Evolutionary conservation across 2,329 filamentous ascomycete species (phyloP).

Genomic region (Pseudofabraea citricarpa): DNA sequence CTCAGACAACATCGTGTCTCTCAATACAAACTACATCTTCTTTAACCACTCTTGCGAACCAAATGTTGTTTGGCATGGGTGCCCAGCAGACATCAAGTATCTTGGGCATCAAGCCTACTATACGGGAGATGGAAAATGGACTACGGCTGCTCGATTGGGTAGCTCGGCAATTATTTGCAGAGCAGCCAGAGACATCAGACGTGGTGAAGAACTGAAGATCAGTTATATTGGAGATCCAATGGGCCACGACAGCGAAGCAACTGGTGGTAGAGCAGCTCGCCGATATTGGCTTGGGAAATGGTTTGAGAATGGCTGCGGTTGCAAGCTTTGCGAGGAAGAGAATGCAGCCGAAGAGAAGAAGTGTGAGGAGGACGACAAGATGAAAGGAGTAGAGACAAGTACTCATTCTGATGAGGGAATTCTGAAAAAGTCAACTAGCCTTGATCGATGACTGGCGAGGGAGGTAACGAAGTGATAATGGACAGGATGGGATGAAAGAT

Average conservation of each 20-base stretch:
- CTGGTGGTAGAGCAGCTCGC: conserved; percentile 4
- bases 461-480: too few species aligned
- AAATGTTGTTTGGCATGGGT: conserved; percentile 21
- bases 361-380: background rate
- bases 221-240: conserved; percentile 20
- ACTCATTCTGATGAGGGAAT: background rate
- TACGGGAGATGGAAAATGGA: conserved; percentile 1
- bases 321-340: conserved; percentile 17
- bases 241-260: conserved; percentile 1
- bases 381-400: background rate
- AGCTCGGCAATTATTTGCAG: conserved; percentile 14
- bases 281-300: conserved; percentile 18
- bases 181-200: conserved; percentile 16
- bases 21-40: conserved; percentile 23
- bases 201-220: conserved; percentile 24
- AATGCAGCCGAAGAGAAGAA: conserved; percentile 2
- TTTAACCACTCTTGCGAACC: conserved; percentile 24
- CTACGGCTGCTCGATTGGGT: conserved; percentile 13
- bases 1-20: conserved; percentile 5
- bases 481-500: too few species aligned
- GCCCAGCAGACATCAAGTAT: conserved; percentile 1
- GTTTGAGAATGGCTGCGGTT: conserved; percentile 23
- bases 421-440: too few species aligned
- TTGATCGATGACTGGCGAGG: too few species aligned
- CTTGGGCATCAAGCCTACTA: conserved; percentile 5